phyloP scores from a whole-genome alignment of 2,329 filamentous ascomycete species.

The Cladobotryum protrusum region DNA sequence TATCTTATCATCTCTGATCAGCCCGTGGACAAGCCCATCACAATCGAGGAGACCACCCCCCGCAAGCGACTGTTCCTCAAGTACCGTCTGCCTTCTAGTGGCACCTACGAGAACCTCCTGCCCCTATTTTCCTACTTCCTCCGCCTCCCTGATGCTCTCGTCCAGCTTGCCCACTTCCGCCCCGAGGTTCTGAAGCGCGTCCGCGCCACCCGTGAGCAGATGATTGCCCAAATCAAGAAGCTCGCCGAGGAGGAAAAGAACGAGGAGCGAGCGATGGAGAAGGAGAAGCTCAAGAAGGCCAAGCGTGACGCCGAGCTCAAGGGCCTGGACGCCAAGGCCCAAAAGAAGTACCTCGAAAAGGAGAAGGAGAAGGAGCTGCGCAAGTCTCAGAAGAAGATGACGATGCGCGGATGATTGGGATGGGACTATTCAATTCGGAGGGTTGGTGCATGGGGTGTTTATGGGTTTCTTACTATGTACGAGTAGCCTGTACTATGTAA shows the following conservation, averaged over 20 bases:
- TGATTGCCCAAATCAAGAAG: constrained; percentile 73
- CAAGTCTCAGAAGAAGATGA: constrained; percentile 49
- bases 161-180: constrained; percentile 73
- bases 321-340: constrained; percentile 70
- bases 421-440: background rate
- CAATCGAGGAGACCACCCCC: constrained; percentile 73
- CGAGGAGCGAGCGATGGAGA: constrained; percentile 66
- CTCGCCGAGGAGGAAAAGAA: constrained; percentile 72
- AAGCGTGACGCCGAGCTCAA: constrained; percentile 82
- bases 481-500: constrained; percentile 12
- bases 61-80: constrained; percentile 83
- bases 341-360: constrained; percentile 78
- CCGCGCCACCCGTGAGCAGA: constrained; percentile 70
- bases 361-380: constrained; percentile 69
- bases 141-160: constrained; percentile 77
- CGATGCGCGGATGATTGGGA: constrained; percentile 39
- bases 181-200: constrained; percentile 85
- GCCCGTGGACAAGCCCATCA: constrained; percentile 77
- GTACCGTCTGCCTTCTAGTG: constrained; percentile 59
- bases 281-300: constrained; percentile 74
- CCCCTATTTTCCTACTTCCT: constrained; percentile 78
- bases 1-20: constrained; percentile 88
- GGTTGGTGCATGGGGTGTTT: background rate
- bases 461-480: constrained; percentile 4
- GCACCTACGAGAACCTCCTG: constrained; percentile 59